Conservation (phyloP, 2,329 filamentous ascomycete genomes). For the Dryadomyces quercivorus region DNA sequence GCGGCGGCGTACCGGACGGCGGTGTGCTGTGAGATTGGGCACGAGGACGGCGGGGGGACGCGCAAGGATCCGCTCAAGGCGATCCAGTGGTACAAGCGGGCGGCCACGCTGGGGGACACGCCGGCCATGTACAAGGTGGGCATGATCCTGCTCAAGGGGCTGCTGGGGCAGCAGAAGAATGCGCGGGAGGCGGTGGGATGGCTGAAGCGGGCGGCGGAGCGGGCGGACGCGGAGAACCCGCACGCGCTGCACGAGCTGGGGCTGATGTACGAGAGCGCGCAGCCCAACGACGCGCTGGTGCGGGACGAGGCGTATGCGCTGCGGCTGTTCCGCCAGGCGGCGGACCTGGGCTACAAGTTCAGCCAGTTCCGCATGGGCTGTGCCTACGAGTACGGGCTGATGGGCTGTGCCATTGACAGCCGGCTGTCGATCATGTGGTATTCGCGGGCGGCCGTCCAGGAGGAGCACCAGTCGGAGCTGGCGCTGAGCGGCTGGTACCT, state of each 20-base stretch:
- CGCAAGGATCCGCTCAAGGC: constrained; percentile 84
- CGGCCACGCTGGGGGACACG: constrained; percentile 78
- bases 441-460: constrained; percentile 77
- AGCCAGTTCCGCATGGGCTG: constrained; percentile 83
- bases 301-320: constrained; percentile 72
- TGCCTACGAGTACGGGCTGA: constrained; percentile 77
- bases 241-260: constrained; percentile 88
- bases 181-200: constrained; percentile 78
- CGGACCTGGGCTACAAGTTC: constrained; percentile 85
- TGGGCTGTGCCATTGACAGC: constrained; percentile 74
- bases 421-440: constrained; percentile 89
- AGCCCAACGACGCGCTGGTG: constrained; percentile 58
- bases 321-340: constrained; percentile 74
- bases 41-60: constrained; percentile 88
- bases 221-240: constrained; percentile 79
- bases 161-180: constrained; percentile 77
- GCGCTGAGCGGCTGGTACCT: constrained; percentile 87
- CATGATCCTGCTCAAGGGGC: constrained; percentile 86
- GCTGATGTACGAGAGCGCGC: constrained; percentile 51
- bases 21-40: constrained; percentile 92
- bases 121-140: constrained; percentile 98
- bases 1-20: constrained; percentile 87
- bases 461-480: constrained; percentile 86
- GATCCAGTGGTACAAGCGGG: constrained; percentile 95
- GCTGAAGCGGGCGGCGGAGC: constrained; percentile 86